phyloP scores from a whole-genome alignment of 352 stramenopile genomes.

The Pythium dissimile region DNA sequence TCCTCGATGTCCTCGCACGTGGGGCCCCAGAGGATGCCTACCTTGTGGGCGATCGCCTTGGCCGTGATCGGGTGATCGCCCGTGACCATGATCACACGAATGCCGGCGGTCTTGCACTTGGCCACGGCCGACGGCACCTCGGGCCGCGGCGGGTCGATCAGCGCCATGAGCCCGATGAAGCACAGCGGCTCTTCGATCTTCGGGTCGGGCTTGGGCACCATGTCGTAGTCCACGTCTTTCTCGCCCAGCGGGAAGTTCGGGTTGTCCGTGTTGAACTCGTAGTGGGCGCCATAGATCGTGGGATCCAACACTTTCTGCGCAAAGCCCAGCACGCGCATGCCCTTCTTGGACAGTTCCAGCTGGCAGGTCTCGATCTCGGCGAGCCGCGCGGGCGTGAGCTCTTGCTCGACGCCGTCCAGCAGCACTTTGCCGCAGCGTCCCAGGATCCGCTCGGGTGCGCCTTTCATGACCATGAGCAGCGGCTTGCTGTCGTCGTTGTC shows the following conservation, averaged over 20 bases:
- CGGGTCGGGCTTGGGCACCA: conserved; percentile 56
- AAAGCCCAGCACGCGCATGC: conserved; percentile 61
- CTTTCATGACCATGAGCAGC: conserved; percentile 92
- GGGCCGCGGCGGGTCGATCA: conserved; percentile 94
- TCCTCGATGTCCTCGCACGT: conserved; percentile 84
- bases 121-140: conserved; percentile 86
- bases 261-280: conserved; percentile 79
- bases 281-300: conserved; percentile 34
- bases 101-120: conserved; percentile 91
- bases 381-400: conserved; percentile 91
- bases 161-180: conserved; percentile 94
- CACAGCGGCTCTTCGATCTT: conserved; percentile 77
- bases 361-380: conserved; percentile 46
- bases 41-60: conserved; percentile 92
- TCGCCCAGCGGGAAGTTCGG: conserved; percentile 82
- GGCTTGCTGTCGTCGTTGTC: conserved; percentile 64
- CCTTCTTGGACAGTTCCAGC: conserved; percentile 54
- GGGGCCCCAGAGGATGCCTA: conserved; percentile 90
- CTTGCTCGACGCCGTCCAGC: conserved; percentile 53
- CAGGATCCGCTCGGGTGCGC: conserved; percentile 95
- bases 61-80: conserved; percentile 92
- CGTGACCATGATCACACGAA: conserved; percentile 95
- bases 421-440: conserved; percentile 76
- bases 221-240: conserved; percentile 78
- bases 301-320: conserved; percentile 51